A percentile compares a stretch with the other conserved stretches of the same genome.
phyloP scores from a whole-genome alignment of 2,329 filamentous ascomycete genomes.

The Pseudogymnoascus sp. region DNA sequence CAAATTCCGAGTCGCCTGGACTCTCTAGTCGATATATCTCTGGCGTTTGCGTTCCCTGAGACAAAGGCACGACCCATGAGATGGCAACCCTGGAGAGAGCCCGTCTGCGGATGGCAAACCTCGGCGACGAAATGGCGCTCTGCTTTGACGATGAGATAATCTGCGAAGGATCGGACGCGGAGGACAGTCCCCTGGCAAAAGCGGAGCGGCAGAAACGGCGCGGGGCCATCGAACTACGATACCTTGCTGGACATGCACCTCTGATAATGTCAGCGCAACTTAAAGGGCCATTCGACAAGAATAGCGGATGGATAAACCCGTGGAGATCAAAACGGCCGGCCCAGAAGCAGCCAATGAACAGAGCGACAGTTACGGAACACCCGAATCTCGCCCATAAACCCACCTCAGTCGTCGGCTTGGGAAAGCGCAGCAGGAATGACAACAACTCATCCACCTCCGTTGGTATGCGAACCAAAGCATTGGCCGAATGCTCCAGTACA shows the following conservation, averaged over 20 bases:
- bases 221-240: slow-evolving; percentile 52
- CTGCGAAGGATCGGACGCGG: background rate
- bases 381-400: background rate
- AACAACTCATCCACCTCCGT: background rate
- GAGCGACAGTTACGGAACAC: background rate
- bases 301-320: slow-evolving; percentile 45
- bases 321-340: slow-evolving; percentile 34
- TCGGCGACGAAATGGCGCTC: background rate
- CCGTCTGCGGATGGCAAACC: background rate
- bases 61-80: background rate
- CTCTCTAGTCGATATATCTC: background rate
- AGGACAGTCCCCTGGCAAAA: slow-evolving; percentile 26
- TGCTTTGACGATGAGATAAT: background rate
- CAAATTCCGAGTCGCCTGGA: background rate
- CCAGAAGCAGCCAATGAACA: background rate
- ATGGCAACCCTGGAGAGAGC: background rate
- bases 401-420: background rate
- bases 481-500: background rate
- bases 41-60: background rate
- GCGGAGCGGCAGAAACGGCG: slow-evolving; percentile 47
- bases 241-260: slow-evolving; percentile 48
- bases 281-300: slow-evolving; percentile 51
- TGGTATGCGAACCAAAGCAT: background rate
- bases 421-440: background rate
- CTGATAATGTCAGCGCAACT: slow-evolving; percentile 53